phyloP scores from a whole-genome alignment of 225 moss, liverwort and hornwort species.

The Antitrichia curtipendula region DNA sequence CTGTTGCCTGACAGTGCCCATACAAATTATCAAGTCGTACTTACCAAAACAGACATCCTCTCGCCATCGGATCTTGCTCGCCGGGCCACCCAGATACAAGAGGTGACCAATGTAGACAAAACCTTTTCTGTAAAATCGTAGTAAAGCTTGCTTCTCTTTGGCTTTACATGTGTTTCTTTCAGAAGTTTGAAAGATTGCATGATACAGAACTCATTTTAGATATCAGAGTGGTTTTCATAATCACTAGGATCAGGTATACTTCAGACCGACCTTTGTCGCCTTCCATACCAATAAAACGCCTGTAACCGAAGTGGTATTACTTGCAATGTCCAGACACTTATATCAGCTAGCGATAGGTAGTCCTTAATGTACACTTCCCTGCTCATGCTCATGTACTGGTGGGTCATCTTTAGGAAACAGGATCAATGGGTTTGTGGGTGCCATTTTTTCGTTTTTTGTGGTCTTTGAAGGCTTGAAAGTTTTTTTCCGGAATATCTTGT shows the following conservation, averaged over 20 bases:
- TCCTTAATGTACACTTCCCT: background rate
- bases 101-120: conserved; percentile 22
- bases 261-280: background rate
- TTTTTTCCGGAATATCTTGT: background rate
- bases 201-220: background rate
- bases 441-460: background rate
- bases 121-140: background rate
- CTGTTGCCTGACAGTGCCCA: conserved; percentile 44
- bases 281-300: background rate
- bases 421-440: background rate
- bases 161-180: background rate
- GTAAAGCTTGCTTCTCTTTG: background rate
- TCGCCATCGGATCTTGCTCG: conserved; percentile 81
- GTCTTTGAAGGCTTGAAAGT: background rate
- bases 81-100: conserved; percentile 72
- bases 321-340: background rate
- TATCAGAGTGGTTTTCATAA: background rate
- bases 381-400: background rate
- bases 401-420: background rate
- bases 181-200: background rate
- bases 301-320: background rate
- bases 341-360: background rate
- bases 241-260: background rate
- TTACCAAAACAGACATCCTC: conserved; percentile 80
- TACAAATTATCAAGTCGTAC: conserved; percentile 68